phyloP scores from a whole-genome alignment of 2,329 filamentous ascomycete genomes.

The Dryadomyces quercus-mongolicae region DNA sequence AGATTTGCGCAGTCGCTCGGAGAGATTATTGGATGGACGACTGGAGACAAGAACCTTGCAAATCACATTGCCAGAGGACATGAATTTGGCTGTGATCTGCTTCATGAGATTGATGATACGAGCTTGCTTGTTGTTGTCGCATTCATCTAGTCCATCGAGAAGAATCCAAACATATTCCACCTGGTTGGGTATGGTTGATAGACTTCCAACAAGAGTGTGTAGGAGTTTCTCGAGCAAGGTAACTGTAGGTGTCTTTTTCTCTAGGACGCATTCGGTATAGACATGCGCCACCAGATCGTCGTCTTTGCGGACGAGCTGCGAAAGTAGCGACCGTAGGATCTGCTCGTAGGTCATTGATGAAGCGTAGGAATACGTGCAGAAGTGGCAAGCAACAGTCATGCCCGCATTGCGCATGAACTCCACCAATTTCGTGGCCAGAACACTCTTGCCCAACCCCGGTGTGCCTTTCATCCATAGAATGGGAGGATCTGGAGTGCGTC shows the following conservation, averaged over 20 bases:
- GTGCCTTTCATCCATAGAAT: constrained; percentile 22
- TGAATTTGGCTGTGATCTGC: constrained; percentile 6
- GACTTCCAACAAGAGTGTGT: constrained; percentile 3
- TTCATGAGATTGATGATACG: constrained; percentile 10
- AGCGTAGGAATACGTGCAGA: constrained; percentile 20
- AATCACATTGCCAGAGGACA: constrained; percentile 2
- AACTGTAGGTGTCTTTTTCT: constrained; percentile 11
- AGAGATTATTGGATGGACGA: constrained; percentile 10
- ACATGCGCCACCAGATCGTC: constrained; percentile 16
- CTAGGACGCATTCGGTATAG: constrained; percentile 14
- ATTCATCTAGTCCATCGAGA: constrained; percentile 18
- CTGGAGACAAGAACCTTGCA: constrained; percentile 19
- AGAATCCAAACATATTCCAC: constrained; percentile 15
- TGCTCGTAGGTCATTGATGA: constrained; percentile 21
- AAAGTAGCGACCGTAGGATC: constrained; percentile 19
- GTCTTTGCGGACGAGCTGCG: constrained; percentile 17
- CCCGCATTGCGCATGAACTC: constrained; percentile 14
- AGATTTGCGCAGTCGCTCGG: constrained; percentile 10
- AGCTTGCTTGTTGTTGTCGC: constrained; percentile 8
- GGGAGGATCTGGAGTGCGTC: constrained; percentile 8
- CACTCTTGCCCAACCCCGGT: constrained; percentile 25
- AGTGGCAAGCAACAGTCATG: constrained; percentile 18
- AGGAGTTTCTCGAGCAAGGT: constrained; percentile 15
- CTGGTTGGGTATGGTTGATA: constrained; percentile 4
- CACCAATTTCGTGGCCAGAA: constrained; percentile 18